These are phyloP conservation scores for Uncinocarpus reesii DNA, from an alignment of 2,329 filamentous ascomycete genomes.

Conservation along the genomic window DNA sequence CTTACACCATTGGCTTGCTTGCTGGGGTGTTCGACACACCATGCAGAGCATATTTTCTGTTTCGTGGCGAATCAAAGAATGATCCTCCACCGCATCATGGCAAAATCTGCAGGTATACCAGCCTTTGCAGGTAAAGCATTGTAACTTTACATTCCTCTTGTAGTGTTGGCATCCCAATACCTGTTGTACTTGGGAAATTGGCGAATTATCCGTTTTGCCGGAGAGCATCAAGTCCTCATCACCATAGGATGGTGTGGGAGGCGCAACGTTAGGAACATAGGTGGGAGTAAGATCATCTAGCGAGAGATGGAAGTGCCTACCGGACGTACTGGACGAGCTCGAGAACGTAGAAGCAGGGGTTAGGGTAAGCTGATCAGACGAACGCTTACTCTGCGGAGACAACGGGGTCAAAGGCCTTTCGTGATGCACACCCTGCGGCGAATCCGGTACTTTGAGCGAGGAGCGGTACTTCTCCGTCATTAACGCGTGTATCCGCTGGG, in stretches of 20 bases:
- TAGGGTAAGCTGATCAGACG: constrained; percentile 23
- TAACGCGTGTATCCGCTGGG: constrained; percentile 58
- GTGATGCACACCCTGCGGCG: constrained; percentile 11
- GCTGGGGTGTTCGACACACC: constrained; percentile 78
- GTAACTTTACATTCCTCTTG: constrained; percentile 87
- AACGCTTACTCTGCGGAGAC: constrained; percentile 25
- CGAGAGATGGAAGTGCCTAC: constrained; percentile 34
- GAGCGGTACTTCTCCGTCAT: constrained; percentile 58
- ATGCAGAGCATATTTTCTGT: constrained; percentile 97
- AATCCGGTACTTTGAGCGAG: constrained; percentile 25
- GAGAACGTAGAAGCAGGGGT: constrained; percentile 24
- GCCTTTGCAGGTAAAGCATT: constrained; percentile 76
- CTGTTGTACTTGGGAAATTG: not conserved
- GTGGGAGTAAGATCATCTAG: constrained; percentile 55
- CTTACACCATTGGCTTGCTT: constrained; percentile 65
- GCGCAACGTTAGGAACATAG: constrained; percentile 45
- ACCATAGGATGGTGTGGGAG: constrained; percentile 9
- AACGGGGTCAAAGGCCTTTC: constrained; percentile 25
- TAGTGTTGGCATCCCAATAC: constrained; percentile 83
- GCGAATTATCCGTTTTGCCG: not conserved
- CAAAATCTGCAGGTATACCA: constrained; percentile 97
- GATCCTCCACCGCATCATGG: constrained; percentile 73
- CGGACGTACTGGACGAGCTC: constrained; percentile 19
- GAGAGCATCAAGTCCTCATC: constrained; percentile 9
- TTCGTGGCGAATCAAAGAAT: constrained; percentile 65